A percentile compares a stretch with the other conserved stretches of the same genome.
Evolutionary conservation across 1,284 basidiomycete species (phyloP).

Genomic region (Omphalotus olearius): DNA sequence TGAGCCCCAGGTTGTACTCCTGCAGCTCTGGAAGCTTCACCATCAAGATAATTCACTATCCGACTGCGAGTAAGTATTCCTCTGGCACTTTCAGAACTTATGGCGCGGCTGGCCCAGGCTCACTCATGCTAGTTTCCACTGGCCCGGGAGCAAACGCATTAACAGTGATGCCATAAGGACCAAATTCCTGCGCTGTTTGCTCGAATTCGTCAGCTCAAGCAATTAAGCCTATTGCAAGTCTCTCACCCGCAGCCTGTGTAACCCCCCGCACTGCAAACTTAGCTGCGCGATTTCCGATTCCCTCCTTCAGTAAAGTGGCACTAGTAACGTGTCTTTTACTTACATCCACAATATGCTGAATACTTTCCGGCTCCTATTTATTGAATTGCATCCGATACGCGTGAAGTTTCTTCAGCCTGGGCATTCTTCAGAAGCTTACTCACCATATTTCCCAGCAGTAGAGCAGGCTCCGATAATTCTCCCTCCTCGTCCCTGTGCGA

Average conservation of each 20-base stretch:
- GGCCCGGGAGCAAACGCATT: constrained; percentile 6
- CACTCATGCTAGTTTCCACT: neutral
- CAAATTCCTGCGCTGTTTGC: neutral
- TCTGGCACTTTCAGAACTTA: neutral
- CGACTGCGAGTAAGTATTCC: neutral
- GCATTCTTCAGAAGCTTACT: neutral
- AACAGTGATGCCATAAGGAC: constrained; percentile 2
- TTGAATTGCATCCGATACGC: neutral
- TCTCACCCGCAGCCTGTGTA: constrained; percentile 8
- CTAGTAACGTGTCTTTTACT: neutral
- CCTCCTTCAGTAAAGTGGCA: neutral
- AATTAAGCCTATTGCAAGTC: neutral
- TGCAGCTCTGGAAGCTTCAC: neutral
- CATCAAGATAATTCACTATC: neutral
- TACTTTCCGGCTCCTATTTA: neutral
- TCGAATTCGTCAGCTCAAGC: neutral
- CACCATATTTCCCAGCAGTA: constrained; percentile 1
- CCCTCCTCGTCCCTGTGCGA: constrained; percentile 7
- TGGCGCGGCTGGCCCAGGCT: neutral
- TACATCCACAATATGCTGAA: neutral
- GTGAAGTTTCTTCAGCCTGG: neutral
- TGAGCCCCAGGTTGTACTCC: neutral
- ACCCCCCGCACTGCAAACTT: constrained; percentile 11
- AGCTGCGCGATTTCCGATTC: neutral
- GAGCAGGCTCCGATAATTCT: constrained; percentile 7